Conservation (phyloP, 495 filamentous ascomycete genomes). For the Penicillium longicatenatum region DNA sequence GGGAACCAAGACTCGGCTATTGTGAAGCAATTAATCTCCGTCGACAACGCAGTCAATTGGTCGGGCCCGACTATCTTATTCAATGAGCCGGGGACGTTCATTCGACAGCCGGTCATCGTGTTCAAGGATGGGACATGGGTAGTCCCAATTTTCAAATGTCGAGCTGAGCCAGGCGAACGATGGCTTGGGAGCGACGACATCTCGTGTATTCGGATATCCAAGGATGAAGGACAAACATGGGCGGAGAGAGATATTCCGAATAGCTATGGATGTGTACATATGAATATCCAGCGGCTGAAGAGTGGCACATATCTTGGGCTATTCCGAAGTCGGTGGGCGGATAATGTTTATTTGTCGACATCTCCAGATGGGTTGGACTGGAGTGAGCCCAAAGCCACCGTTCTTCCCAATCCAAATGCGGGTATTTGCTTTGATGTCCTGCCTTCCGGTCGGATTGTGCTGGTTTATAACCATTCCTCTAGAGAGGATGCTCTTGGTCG, state of each 20-base stretch:
- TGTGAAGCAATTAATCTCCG: constrained; percentile 22
- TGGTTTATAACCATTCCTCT: constrained; percentile 30
- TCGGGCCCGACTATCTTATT: constrained; percentile 22
- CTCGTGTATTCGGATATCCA: constrained; percentile 22
- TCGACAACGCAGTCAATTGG: constrained; percentile 19
- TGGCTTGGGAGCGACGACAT: constrained; percentile 31
- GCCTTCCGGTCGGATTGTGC: constrained; percentile 25
- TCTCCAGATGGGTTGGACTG: constrained; percentile 24
- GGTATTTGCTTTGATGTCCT: constrained; percentile 29
- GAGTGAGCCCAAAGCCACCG: constrained; percentile 22
- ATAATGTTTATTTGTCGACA: constrained; percentile 23
- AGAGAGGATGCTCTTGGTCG: constrained; percentile 24
- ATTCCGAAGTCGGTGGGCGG: constrained; percentile 30
- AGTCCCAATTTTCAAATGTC: constrained; percentile 29
- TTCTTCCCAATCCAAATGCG: constrained; percentile 28
- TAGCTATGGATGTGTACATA: constrained; percentile 27
- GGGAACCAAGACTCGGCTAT: constrained; percentile 31
- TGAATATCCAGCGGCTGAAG: constrained; percentile 27
- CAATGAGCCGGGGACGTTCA: constrained; percentile 24
- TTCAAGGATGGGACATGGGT: constrained; percentile 20
- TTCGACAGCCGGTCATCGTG: constrained; percentile 23
- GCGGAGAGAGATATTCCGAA: constrained; percentile 20
- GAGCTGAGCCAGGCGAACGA: constrained; percentile 21
- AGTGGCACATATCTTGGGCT: constrained; percentile 24
- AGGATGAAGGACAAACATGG: constrained; percentile 24